These are phyloP conservation scores for Aspergillus jensenii DNA, from an alignment of 2,329 filamentous ascomycete species.

Conservation along the genomic window DNA sequence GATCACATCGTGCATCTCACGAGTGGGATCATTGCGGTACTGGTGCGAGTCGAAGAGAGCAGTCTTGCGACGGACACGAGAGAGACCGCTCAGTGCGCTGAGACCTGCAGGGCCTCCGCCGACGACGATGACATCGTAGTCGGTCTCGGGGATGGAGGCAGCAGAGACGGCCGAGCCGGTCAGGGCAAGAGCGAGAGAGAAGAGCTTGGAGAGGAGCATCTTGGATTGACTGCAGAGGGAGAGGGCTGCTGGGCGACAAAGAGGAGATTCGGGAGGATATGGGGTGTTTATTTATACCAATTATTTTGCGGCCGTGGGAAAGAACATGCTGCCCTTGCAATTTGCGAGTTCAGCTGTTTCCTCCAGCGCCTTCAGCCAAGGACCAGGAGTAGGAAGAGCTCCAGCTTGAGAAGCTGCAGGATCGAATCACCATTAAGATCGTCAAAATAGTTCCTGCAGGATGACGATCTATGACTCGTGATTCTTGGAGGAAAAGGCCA, in stretches of 20 bases:
- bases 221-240: not conserved
- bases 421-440: constrained; percentile 3
- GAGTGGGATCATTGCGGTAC: constrained; percentile 58
- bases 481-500: too few relatives aligned
- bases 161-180: constrained; percentile 19
- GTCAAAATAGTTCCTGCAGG: constrained; percentile 13
- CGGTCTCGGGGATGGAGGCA: constrained; percentile 26
- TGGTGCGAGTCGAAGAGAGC: constrained; percentile 59
- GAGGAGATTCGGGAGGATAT: not conserved
- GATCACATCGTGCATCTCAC: constrained; percentile 62
- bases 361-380: not conserved
- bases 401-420: constrained; percentile 3
- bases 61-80: constrained; percentile 56
- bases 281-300: not conserved
- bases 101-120: constrained; percentile 61
- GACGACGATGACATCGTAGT: constrained; percentile 58
- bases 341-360: too few relatives aligned
- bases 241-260: not conserved
- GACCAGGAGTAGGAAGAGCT: not conserved
- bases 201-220: constrained; percentile 21
- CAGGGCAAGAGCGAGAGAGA: constrained; percentile 26
- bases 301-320: not conserved
- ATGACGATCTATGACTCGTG: not conserved
- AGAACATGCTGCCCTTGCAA: too few relatives aligned
- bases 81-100: constrained; percentile 56